Evolutionary conservation across 2,329 filamentous ascomycete genomes (phyloP), one percentile per base, ranked within the genome.

Genomic region (Sarocladium oryzae): DNA sequence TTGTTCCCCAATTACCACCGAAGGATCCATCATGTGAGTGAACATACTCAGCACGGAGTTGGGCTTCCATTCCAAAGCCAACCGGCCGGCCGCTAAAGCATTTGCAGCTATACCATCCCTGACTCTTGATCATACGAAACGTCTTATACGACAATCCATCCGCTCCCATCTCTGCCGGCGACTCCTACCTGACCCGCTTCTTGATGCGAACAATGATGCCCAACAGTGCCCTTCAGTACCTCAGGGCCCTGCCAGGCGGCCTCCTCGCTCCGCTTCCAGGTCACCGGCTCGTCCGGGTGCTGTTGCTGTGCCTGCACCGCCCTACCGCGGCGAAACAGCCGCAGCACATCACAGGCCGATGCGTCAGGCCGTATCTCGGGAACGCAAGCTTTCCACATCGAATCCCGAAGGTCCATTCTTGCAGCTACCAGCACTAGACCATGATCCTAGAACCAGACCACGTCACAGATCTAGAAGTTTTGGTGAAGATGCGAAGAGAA

Each of bases 401-500:
- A 69, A 72, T 53, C 63, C 71, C 4, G 71, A 77, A 49, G 59
- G 67, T 28, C 66, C 66, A 6, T 54, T 59, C 4, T 53, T 60
- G 33, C 60, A 57, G 28, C 55, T 50, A 18, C 54, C 52, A 1
- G 16, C 56, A 20, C 51, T 53, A 5, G 54, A 58, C 18, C 51
- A 56, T 33, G 36, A 48, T 21, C 13, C 18, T 26, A 49, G 20
- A 61, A 48, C 35, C 5, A 11, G 15, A 5, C 54, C 56, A 16
- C 52, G 53, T 18, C 24, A 33, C 10, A 32, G 28, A 11, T 33
- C 43, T 32, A 55, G 48, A n/a, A 50, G 50, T 15, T 41, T 51
- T 8, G 55, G 58, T 2, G 56, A 55, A 18, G 75, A 74, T 3
- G 67, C 75, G 2, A 82, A 78, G 60, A 74, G 72, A 33, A 81